Base-by-base conservation (phyloP, 352 stramenopile genomes). In the Globisporangium spinosum region DNA sequence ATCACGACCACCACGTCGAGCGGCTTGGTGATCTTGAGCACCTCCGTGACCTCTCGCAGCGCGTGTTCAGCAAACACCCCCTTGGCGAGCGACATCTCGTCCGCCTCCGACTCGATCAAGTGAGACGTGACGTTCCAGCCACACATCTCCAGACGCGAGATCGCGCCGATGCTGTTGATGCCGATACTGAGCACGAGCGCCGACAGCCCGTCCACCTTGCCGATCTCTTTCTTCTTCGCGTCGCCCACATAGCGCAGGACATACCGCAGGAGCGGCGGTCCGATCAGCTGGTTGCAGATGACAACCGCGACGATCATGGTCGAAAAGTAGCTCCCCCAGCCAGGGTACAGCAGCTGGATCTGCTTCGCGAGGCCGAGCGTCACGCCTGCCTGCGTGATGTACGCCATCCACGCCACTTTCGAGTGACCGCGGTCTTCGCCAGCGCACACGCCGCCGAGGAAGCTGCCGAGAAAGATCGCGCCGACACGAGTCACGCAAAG, bases 291-390 rank as follows among this genome's bases (percentile, higher is more conserved):
- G 58, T 91, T 91, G 61, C 73, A 88, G 59, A 91, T 89, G 29
- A 91, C 83, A 15, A 89, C 80, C 1, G 83, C 78, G 53, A 89
- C 80, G 58, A 91, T 89, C 79, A 89, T 86, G 7, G 83, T 89
- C 43, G 83, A 84, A 49, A 91, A 91, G 68, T 87, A 89, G 62
- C 72, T 82, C 5, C 83, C 83, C 83, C 83, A 91, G 20, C 82
- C 82, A 15, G 82, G 82, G 51, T 90, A 90, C 49, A 88, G 70
- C 45, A 90, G 62, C 67, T 90, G 82, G 62, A 89, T 86, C 71
- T 89, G 80, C 71, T 91, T 91, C 25, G 83, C 83, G 3, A 91
- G 76, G 1, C 83, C 83, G 4, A 91, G 71, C 34, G 83, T 89
- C 27, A 91, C 83, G 12, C 83, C 83, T 3, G 83, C 83, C 61